These are phyloP conservation scores for Spongispora temasekensis DNA, from an alignment of 1,284 basidiomycete species.

Conservation along the genomic window DNA sequence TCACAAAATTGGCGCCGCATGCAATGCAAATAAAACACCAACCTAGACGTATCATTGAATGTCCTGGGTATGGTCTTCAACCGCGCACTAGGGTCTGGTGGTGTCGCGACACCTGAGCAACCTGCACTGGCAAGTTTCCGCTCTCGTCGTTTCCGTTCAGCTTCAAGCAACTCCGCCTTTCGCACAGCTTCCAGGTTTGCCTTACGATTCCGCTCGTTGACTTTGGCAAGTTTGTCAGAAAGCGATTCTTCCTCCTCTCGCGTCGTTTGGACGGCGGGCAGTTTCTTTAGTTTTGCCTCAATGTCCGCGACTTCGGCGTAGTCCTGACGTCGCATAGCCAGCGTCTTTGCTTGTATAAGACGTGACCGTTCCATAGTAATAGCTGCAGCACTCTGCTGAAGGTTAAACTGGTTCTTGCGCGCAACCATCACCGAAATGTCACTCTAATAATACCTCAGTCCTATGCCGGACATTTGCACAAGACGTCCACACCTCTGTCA, in stretches of 20 bases:
- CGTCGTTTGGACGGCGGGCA: slow-evolving; percentile 36
- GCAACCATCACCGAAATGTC: slow-evolving; percentile 75
- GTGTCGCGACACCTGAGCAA: slow-evolving; percentile 44
- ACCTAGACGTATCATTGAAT: slow-evolving; percentile 54
- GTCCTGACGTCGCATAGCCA: slow-evolving; percentile 75
- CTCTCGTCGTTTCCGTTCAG: slow-evolving; percentile 64
- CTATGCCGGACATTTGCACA: not conserved
- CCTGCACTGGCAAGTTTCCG: slow-evolving; percentile 56
- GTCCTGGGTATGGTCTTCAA: slow-evolving; percentile 58
- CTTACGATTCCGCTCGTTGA: slow-evolving; percentile 87
- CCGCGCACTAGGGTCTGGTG: slow-evolving; percentile 61
- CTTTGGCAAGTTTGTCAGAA: slow-evolving; percentile 65
- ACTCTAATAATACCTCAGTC: slow-evolving; percentile 41
- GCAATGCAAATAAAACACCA: slow-evolving; percentile 31
- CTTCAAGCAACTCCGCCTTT: slow-evolving; percentile 70
- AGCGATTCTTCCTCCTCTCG: slow-evolving; percentile 41
- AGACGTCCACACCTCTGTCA: slow-evolving; percentile 67
- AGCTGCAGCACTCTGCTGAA: slow-evolving; percentile 43
- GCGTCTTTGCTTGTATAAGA: slow-evolving; percentile 63
- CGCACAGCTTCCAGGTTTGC: slow-evolving; percentile 79
- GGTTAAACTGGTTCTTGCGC: slow-evolving; percentile 59
- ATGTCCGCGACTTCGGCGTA: slow-evolving; percentile 57
- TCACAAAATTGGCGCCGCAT: slow-evolving; percentile 10
- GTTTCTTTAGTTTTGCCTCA: slow-evolving; percentile 61
- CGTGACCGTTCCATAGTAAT: slow-evolving; percentile 61